These are phyloP conservation scores for Apiotrichum sp. DNA, from an alignment of 1,284 basidiomycete genomes.

Conservation along the genomic window DNA sequence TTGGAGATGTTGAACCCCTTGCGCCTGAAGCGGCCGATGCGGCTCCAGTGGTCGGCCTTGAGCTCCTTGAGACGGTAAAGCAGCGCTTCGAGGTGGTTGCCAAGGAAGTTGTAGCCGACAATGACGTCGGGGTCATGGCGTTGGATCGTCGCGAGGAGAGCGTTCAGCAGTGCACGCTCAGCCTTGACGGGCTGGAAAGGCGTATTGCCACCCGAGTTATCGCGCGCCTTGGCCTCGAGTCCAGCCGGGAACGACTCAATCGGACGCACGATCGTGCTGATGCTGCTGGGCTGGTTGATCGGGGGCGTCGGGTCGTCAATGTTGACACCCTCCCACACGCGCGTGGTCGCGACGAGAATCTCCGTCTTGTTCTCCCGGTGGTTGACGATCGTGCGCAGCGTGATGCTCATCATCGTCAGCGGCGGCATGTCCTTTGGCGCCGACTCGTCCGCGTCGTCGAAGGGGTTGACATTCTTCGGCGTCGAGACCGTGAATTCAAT, in stretches of 20 bases:
- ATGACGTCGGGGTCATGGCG: conserved; percentile 91
- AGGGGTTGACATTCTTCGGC: conserved; percentile 82
- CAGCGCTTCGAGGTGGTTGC: conserved; percentile 84
- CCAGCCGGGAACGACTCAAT: conserved; percentile 79
- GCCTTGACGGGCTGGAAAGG: conserved; percentile 70
- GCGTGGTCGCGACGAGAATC: conserved; percentile 74
- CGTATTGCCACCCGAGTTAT: conserved; percentile 56
- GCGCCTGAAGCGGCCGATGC: conserved; percentile 85
- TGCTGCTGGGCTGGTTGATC: conserved; percentile 73
- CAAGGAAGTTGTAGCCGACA: conserved; percentile 89
- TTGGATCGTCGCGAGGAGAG: conserved; percentile 72
- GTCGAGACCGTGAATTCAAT: conserved; percentile 78
- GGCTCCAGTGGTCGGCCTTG: conserved; percentile 87
- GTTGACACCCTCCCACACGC: conserved; percentile 83
- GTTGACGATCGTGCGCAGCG: conserved; percentile 87
- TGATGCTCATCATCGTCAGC: conserved; percentile 83
- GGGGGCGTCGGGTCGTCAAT: conserved; percentile 86
- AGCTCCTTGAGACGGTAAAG: conserved; percentile 86
- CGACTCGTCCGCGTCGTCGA: conserved; percentile 63
- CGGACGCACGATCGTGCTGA: conserved; percentile 87
- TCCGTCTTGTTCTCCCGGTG: conserved; percentile 91
- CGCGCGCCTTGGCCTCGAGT: conserved; percentile 62
- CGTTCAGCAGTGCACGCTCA: conserved; percentile 80
- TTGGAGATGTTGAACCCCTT: conserved; percentile 63
- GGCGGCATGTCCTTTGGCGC: conserved; percentile 82